Base-by-base conservation (phyloP, 371 early-diverging fungal species). In the Mortierella sp. region DNA sequence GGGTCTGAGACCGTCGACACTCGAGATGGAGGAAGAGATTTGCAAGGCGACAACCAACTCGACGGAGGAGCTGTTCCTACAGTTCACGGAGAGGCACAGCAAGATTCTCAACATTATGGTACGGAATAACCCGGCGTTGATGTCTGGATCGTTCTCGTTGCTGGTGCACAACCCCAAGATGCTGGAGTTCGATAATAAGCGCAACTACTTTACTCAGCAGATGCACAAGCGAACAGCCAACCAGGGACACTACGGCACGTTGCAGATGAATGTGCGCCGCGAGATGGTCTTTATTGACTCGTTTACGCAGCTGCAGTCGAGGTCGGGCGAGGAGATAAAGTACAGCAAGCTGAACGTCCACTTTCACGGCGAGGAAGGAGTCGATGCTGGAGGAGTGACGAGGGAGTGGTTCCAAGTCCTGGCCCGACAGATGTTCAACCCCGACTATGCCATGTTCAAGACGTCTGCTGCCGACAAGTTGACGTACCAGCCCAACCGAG, bases 321-420 rank as follows among this genome's bases (percentile, higher is more conserved):
- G 95, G 76, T 91, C 93, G 4, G 98, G 98, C 68, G 96, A 97
- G 51, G 98, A 98, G 79, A 96, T 99, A 88, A 97, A 97, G 89
- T 94, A 95, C 84, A 97, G 97, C 75, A 98, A 97, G 85, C 91
- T 99, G 58, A 95, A 93, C 82, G 98, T 99, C 35, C 95, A 96
- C 70, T 99, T 99, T 90, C 92, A 95, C 77, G 97, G 97, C 32
- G 99, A 99, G 90, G 99, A 99, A 83, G 99, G 99, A 72, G 96
- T 99, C 1, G 99, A 99, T 92, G 99, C 96, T 41, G 99, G 99
- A 49, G 99, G 99, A 72, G 96, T 99, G 24, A 97, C 98, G 5
- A 94, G 99, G 77, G 99, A 99, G 90, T 99, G 99, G 99, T 99
- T 98, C 93, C 95, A 96, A 72, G 98, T 96, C 12, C 92, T 99